phyloP scores from a whole-genome alignment of 495 filamentous ascomycete genomes.

The Parathielavia appendiculata region DNA sequence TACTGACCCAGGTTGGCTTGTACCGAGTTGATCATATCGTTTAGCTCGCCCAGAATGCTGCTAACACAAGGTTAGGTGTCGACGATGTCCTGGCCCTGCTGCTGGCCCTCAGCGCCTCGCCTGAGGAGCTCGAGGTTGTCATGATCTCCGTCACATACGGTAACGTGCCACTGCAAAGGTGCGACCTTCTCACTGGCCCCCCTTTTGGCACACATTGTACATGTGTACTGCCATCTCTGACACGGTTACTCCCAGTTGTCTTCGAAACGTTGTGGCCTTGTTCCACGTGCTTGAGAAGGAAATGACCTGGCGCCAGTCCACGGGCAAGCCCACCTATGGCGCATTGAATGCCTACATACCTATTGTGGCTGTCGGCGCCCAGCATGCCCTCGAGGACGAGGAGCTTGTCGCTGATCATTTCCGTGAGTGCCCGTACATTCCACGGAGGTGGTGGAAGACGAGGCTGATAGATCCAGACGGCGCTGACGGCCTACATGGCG shows the following conservation, averaged over 20 bases:
- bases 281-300: constrained; percentile 93
- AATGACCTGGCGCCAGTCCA: constrained; percentile 69
- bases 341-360: constrained; percentile 65
- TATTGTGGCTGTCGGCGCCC: constrained; percentile 78
- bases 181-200: constrained; percentile 7
- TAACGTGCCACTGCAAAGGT: constrained; percentile 78
- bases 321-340: constrained; percentile 64
- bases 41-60: neutral
- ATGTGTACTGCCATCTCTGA: constrained; percentile 5
- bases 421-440: constrained; percentile 47
- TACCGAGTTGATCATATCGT: neutral
- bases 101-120: constrained; percentile 74
- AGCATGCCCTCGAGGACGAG: constrained; percentile 79
- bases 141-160: constrained; percentile 90
- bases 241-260: constrained; percentile 52
- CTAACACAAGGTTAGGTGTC: constrained; percentile 53
- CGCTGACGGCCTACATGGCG: constrained; percentile 82
- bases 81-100: constrained; percentile 85
- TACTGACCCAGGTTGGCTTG: constrained; percentile 74
- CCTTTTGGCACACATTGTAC: neutral
- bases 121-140: constrained; percentile 81
- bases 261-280: constrained; percentile 83
- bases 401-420: constrained; percentile 84
- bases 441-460: neutral
- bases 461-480: constrained; percentile 57